phyloP scores from a whole-genome alignment of 139 green algal species.

The Chlorella sp. region DNA sequence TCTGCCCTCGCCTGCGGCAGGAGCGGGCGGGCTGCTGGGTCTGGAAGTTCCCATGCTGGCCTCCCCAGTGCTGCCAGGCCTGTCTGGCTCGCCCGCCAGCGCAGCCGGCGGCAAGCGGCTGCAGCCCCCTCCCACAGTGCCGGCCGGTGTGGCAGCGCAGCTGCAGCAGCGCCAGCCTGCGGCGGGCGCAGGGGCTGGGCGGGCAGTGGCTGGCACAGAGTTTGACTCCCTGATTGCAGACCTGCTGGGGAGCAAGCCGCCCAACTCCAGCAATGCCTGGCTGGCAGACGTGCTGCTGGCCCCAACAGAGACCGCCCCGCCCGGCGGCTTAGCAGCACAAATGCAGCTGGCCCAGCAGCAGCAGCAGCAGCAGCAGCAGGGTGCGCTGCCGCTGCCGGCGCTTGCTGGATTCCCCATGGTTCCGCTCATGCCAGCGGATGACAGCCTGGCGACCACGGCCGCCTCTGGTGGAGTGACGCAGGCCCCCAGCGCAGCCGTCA shows the following conservation, averaged over 20 bases:
- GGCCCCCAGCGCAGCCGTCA: background rate
- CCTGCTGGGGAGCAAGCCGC: background rate
- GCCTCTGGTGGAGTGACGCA: background rate
- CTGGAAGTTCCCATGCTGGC: background rate
- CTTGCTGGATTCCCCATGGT: background rate
- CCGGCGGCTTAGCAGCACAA: background rate
- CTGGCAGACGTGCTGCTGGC: background rate
- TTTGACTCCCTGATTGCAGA: background rate
- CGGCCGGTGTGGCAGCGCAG: background rate
- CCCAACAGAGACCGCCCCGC: background rate
- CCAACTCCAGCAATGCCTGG: background rate
- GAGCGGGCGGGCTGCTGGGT: background rate
- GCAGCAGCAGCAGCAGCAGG: background rate
- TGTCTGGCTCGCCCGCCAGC: background rate
- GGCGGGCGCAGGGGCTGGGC: no score
- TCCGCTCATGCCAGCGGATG: background rate
- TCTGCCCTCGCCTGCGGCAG: background rate
- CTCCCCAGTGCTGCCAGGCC: background rate
- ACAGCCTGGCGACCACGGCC: background rate
- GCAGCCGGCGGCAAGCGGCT: background rate
- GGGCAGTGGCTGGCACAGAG: background rate
- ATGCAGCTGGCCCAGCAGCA: background rate
- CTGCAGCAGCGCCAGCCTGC: background rate
- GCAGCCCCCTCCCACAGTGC: background rate
- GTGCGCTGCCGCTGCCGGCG: background rate